Base-by-base conservation (phyloP, 257 asterid species). In the Petunia axillaris region DNA sequence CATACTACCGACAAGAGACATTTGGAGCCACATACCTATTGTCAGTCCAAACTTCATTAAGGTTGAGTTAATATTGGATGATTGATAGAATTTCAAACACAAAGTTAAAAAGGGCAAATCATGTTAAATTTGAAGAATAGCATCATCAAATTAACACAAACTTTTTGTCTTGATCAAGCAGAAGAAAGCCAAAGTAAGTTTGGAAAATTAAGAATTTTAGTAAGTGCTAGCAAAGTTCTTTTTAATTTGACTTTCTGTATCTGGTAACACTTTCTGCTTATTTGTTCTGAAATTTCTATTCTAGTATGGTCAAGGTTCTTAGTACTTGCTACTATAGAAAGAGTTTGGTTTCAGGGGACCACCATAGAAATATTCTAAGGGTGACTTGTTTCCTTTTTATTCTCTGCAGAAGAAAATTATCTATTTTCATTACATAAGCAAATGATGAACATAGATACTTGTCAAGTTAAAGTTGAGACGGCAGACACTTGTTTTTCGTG, bases 381-480 rank as follows among this genome's bases (percentile, higher is more conserved):
- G 14, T 66, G 75, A 66, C 75, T 66, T 15, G 75, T 65, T 65
- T 65, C 6, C 36, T 67, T 67, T 67, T 67, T 7, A 67, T 10
- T 67, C 39, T 67, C 55, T 67, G 3, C 55, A 43, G 1, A 67
- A 43, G 55, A 67, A 67, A 67, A 67, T 43, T 67, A 43, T 55
- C 55, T 43, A 16, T 43, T 43, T 44, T n/a, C 8, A 67, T 67
- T 67, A 67, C 76, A 67, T 41, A 43, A 67, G 8, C 15, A 43
- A 25, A 44, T 67, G 55, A 44, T 67, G 55, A 43, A 55, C 76
- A 43, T 8, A 8, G 55, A 43, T 55, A 67, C 57, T n/a, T 43
- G 8, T 15, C 39, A 67, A 67, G 55, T 41, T 67, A 55, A 43
- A 8, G 39, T 1, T 1, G 55, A 67, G 4, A 67, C 43, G 76